Evolutionary conservation across 257 asterid genomes (phyloP), one percentile per base, ranked within the genome.

Genomic region (Osmanthus fragrans): DNA sequence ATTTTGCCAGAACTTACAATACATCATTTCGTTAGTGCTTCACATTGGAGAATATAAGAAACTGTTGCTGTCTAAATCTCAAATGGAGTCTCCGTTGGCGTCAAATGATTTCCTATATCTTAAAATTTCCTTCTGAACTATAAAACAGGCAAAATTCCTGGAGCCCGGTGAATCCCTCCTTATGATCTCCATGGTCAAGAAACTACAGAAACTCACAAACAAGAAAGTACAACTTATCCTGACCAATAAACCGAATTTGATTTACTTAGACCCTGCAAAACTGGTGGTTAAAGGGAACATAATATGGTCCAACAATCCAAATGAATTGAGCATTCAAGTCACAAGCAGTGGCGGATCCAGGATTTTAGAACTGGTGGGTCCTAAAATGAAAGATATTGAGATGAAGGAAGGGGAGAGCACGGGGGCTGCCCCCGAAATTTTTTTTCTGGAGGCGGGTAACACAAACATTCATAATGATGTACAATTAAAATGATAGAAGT

Each of bases 181-280:
- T 10, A 96, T 96, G 99, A 96, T 96, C 87, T 92, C 99, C 36
- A 90, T 86, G 89, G 98, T 96, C n/a, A 96, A 92, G 94, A 96
- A 96, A 78, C 81, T 93, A 71, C 96, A 88, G 89, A 96, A 92
- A 82, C 86, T 96, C 72, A 84, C 98, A 40, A 93, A 84, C 94
- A 96, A 93, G 92, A 96, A 96, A 79, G 98, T 93, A 81, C 98
- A 96, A 76, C 98, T 96, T 68, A 96, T 96, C 84, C 93, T 96
- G n/a, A 96, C 99, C 51, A 91, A 93, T 88, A 96, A 93, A 73
- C 99, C 98, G n/a, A 91, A 87, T 91, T 80, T 96, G 77, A 88
- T 96, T 78, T 96, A 92, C 40, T 94, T 96, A 29, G 98, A 96
- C 81, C 98, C 99, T 34, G 83, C 96, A 16, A 91, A 90, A 76